phyloP scores from a whole-genome alignment of 768 basidiomycete species.

The Trametes cinnabarina region DNA sequence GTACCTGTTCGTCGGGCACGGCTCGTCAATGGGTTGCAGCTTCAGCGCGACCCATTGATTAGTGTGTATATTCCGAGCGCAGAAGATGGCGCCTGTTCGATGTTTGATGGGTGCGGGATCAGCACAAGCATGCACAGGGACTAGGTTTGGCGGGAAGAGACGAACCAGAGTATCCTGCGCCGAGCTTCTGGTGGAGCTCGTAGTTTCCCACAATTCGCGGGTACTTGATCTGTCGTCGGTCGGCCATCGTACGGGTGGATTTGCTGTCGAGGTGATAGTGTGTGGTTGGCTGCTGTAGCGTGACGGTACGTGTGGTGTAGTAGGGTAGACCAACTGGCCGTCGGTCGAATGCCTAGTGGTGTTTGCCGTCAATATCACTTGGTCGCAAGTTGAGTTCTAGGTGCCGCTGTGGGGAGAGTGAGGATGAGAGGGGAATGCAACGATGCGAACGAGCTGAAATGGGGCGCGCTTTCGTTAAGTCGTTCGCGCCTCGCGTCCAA shows the following conservation, averaged over 20 bases:
- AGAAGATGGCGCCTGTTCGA: conserved; percentile 62
- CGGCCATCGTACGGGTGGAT: background rate
- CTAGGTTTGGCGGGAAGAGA: background rate
- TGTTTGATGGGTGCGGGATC: background rate
- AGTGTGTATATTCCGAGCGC: conserved; percentile 56
- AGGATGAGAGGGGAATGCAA: background rate
- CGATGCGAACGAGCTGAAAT: background rate
- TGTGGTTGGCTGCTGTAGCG: too few species aligned
- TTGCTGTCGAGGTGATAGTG: conserved; percentile 5
- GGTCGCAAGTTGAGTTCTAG: background rate
- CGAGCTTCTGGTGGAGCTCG: conserved; percentile 55
- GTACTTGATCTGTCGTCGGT: conserved; percentile 3
- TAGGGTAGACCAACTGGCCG: background rate
- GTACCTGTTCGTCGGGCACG: conserved; percentile 74
- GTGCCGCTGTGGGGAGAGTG: background rate
- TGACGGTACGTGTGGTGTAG: background rate
- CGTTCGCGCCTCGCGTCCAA: conserved; percentile 15
- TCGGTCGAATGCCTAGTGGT: background rate
- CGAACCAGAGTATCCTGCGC: conserved; percentile 73
- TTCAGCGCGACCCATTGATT: conserved; percentile 69
- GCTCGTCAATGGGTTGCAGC: conserved; percentile 64
- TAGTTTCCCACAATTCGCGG: conserved; percentile 56
- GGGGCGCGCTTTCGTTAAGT: background rate
- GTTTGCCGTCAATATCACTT: background rate
- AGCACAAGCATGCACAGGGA: background rate